Base-by-base conservation (phyloP, 495 filamentous ascomycete species). In the Staphylotrichum longicolle region DNA sequence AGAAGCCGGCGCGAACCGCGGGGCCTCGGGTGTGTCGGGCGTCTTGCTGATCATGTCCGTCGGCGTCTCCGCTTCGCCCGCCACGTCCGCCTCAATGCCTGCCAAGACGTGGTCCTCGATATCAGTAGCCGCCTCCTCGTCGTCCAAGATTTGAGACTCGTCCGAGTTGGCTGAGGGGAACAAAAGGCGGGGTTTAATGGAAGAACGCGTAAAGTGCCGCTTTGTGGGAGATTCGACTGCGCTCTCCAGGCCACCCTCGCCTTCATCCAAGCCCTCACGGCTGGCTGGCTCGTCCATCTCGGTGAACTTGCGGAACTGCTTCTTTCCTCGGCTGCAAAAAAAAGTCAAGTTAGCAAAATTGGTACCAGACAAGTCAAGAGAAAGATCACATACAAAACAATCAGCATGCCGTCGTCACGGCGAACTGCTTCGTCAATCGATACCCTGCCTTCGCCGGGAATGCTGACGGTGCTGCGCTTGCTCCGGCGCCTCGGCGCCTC, bases 141-240 rank as follows among this genome's bases (percentile, higher is more conserved):
- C 86, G 42, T 84, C 79, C n/a, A 58, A n/a, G 60, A 79, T 74
- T 52, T 80, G 74, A 42, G 81, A 77, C 32, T 73, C 75, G 27
- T 82, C 82, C 61, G 53, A 39, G 34, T 83, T 78, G 35, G 65
- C 67, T 27, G 77, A 73, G 12, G 90, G 86, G 77, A 96, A 98
- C 9, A 98, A 85, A 12, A 92, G 81, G 41, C 92, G 88, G 3
- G 93, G 93, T 69, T 91, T 90, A 75, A 96, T 82, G 3, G 86
- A 82, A 0, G 87, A 85, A 52, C 91, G 87, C 35, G 87, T 90
- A 27, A 90, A 69, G 34, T 86, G 84, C 30, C 83, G 80, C 39
- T 77, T 66, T 33, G 70, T 72, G 4, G 75, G 78, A 30, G 83
- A 77, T 41, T 83, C 81, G 9, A 78, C 78, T 12, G 68, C 65